A percentile compares a stretch with the other conserved stretches of the same genome.
These are phyloP conservation scores for Sordariomycetes sp. DNA, from an alignment of 2,329 filamentous ascomycete genomes.

Conservation along the genomic window DNA sequence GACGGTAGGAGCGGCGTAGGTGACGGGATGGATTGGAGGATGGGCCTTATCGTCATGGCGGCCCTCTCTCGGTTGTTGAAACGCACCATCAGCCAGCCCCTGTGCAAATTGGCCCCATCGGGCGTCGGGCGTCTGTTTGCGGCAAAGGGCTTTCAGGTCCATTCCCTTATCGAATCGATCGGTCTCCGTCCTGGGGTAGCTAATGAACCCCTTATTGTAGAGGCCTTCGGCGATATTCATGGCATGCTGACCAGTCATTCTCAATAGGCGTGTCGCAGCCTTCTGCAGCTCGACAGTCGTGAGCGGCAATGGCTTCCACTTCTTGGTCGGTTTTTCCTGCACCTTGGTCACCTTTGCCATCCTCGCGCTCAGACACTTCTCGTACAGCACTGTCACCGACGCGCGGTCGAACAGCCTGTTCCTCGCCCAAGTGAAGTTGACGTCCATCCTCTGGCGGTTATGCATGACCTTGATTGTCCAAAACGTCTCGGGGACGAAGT, in stretches of 20 bases:
- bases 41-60: conserved; percentile 93
- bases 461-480: conserved; percentile 87
- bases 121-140: conserved; percentile 70
- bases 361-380: conserved; percentile 69
- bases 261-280: conserved; percentile 77
- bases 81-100: conserved; percentile 61
- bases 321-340: conserved; percentile 81
- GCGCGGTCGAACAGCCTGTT: conserved; percentile 81
- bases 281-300: conserved; percentile 97
- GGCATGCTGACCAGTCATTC: conserved; percentile 82
- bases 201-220: conserved; percentile 93
- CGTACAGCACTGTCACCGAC: conserved; percentile 70
- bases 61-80: conserved; percentile 71
- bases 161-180: conserved; percentile 90
- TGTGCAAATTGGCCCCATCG: conserved; percentile 77
- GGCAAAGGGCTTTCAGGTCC: conserved; percentile 66
- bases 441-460: conserved; percentile 63
- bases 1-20: conserved; percentile 61
- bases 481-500: conserved; percentile 86
- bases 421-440: conserved; percentile 76
- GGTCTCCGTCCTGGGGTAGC: conserved; percentile 94
- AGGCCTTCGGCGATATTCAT: conserved; percentile 82
- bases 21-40: conserved; percentile 91
- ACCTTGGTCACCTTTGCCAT: conserved; percentile 74
- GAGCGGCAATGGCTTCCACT: conserved; percentile 86